Conservation (phyloP, 2,329 filamentous ascomycete species). For the Didymella lethalis region DNA sequence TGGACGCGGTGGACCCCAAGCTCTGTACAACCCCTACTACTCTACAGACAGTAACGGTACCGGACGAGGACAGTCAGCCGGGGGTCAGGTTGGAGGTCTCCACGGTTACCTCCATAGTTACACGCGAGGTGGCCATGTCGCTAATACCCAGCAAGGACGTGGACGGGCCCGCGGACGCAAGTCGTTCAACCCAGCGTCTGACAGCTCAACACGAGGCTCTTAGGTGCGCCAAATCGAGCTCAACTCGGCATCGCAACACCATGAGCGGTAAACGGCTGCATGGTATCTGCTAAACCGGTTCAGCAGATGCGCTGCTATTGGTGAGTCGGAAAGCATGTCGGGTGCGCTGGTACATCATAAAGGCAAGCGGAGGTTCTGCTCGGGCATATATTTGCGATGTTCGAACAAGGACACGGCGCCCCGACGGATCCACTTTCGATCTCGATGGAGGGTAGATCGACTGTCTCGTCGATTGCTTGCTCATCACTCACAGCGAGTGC, state of each 20-base stretch:
- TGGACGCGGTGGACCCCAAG: conserved; percentile 8
- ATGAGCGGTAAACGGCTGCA: neutral
- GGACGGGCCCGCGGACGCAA: conserved; percentile 13
- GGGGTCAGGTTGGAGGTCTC: neutral
- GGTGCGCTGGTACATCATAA: neutral
- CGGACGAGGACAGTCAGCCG: neutral
- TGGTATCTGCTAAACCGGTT: neutral
- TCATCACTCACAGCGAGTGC: neutral
- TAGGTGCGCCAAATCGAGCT: conserved; percentile 9
- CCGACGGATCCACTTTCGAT: conserved; percentile 8
- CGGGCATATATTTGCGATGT: conserved; percentile 11
- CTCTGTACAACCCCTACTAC: neutral
- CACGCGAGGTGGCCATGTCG: conserved; percentile 2
- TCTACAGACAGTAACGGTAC: neutral
- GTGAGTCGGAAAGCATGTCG: neutral
- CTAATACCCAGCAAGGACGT: conserved; percentile 2
- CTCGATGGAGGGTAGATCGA: neutral
- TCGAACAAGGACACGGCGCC: neutral
- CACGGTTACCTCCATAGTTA: conserved; percentile 1
- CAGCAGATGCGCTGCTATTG: conserved; percentile 2
- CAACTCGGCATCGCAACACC: neutral
- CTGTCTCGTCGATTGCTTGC: neutral
- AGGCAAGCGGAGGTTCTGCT: conserved; percentile 4
- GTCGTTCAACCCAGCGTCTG: neutral
- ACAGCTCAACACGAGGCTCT: neutral